Conservation (phyloP, 768 basidiomycete genomes). For the Coprinopsis strossmayeri region DNA sequence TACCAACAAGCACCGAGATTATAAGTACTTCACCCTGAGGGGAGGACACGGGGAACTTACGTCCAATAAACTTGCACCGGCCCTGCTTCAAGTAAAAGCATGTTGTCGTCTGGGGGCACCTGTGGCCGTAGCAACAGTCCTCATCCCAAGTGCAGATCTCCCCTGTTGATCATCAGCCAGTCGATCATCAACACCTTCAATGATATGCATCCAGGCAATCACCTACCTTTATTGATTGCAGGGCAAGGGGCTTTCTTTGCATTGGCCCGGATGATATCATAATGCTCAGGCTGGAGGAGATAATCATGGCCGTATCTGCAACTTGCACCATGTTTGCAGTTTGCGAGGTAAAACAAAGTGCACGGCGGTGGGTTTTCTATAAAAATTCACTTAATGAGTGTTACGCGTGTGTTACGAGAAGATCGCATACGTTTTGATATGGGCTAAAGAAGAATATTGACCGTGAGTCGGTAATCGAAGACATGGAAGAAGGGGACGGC, state of each 20-base stretch:
- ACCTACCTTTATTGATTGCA: slow-evolving; percentile 47
- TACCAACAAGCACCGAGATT: slow-evolving; percentile 4
- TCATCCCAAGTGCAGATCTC: slow-evolving; percentile 55
- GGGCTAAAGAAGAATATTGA: slow-evolving; percentile 30
- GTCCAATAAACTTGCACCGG: slow-evolving; percentile 56
- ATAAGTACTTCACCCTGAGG: slow-evolving; percentile 13
- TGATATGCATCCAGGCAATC: background rate
- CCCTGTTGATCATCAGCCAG: slow-evolving; percentile 26
- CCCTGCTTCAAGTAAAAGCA: slow-evolving; percentile 47
- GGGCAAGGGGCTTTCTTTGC: slow-evolving; percentile 62
- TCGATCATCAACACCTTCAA: slow-evolving; percentile 1
- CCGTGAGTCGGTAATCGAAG: slow-evolving; percentile 9
- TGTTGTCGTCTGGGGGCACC: slow-evolving; percentile 37
- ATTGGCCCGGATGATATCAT: slow-evolving; percentile 44
- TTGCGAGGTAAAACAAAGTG: slow-evolving; percentile 57
- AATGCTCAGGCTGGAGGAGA: slow-evolving; percentile 45
- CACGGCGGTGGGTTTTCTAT: slow-evolving; percentile 62
- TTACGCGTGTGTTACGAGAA: background rate
- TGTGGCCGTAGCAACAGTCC: slow-evolving; percentile 48
- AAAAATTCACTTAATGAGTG: background rate
- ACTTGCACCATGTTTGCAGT: slow-evolving; percentile 50
- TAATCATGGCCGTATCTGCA: slow-evolving; percentile 65
- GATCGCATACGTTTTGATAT: slow-evolving; percentile 54
- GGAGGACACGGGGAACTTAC: slow-evolving; percentile 27
- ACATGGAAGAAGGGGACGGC: slow-evolving; percentile 13